Evolutionary conservation across 345 rosid species (phyloP), one percentile per base, ranked within the genome.

Genomic region (Excoecaria agallocha): DNA sequence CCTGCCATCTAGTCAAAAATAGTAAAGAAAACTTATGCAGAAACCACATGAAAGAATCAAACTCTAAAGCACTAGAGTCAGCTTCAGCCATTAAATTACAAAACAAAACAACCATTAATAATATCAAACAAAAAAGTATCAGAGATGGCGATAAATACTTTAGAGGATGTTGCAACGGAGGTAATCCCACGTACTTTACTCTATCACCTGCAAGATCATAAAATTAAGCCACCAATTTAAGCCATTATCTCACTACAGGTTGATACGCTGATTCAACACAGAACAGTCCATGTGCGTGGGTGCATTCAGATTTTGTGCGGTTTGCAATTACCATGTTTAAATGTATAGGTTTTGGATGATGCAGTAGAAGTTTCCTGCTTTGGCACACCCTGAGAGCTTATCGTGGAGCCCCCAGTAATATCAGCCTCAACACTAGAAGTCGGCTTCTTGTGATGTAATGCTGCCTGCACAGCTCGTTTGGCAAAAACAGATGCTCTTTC

Each of bases 351-450:
- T 82, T 96, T 96, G 68, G 97, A 96, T 76, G 97, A 85, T 74
- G 97, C 99, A 63, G 98, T 96, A 68, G 97, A 93, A 50, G 86
- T 86, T 83, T 96, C 99, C 66, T 88, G 98, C 89, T 85, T 93
- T 75, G 90, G 94, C 76, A 85, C 82, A 56, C 91, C 89, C 67
- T 87, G 98, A 52, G 93, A 86, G 77, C 89, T 83, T 72, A 88
- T 43, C 58, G 90, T 75, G 52, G 97, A 91, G 61, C 97, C 93
- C 74, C 99, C 97, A 16, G 90, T 90, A 59, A 93, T 93, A 79
- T 89, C 96, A 74, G 97, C 98, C 71, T 96, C 98, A 38, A 91
- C 96, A 75, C 98, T 96, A 56, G 98, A 96, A 77, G 93, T 86
- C 75, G 97, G 94, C 78, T 87, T 90, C 86, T 86, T 93, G 63